Evolutionary conservation across 2,329 filamentous ascomycete species (phyloP), one percentile per base, ranked within the genome.

Genomic region (Diaporthe capsici): DNA sequence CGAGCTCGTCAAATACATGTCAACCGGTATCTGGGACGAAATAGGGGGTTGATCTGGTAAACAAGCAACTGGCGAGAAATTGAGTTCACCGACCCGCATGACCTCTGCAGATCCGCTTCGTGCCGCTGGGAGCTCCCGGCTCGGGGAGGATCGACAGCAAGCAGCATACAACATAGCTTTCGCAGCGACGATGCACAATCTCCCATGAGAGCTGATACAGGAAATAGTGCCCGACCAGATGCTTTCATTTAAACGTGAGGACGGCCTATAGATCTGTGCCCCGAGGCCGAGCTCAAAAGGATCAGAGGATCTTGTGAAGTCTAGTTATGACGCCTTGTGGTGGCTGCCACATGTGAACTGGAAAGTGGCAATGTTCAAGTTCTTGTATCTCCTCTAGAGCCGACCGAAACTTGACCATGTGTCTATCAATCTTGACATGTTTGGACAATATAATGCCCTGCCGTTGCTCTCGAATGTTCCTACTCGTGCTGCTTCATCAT

Each of bases 71-170:
- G 58, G 58, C 58, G n/a, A 63, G 57, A 44, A 63, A 51, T 53
- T 39, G 34, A 53, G 22, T 53, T 68, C 8, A 39, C 10, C 12
- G 44, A 53, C 31, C 44, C 44, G 22, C 44, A 51, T 25, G 28
- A 25, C 15, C 63, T 34, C 12, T 68, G 63, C 31, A 68, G 31
- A 68, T 68, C 63, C 44, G 44, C 44, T 20, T n/a, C 47, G 20
- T n/a, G 22, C 63, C 47, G 63, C 63, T 51, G 31, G 63, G 63
- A 5, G 63, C n/a, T 51, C 63, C 63, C 63, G 31, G 63, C 44
- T 68, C 63, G 63, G 63, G 63, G 61, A 67, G 25, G 22, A 17
- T 68, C 63, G 31, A 15, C 44, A 53, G 28, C 63, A 22, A n/a
- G n/a, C 20, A 51, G 63, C 9, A 51, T 37, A 20, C 44, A n/a